A percentile compares a stretch with the other conserved stretches of the same genome.
phyloP scores from a whole-genome alignment of 2,329 filamentous ascomycete species.

The Scytalidium lignicola region DNA sequence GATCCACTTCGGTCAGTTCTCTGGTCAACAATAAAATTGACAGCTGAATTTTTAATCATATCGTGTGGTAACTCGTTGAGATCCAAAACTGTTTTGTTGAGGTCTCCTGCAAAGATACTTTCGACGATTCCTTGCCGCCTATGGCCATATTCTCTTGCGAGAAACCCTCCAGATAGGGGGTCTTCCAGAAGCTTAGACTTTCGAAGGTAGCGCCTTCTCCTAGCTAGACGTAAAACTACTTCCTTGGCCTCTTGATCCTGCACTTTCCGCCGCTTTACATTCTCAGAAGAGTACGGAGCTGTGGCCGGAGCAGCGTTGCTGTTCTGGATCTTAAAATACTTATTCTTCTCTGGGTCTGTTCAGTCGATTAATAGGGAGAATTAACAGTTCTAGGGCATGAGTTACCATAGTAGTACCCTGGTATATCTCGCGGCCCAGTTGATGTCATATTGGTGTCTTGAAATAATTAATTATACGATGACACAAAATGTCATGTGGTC shows the following conservation, averaged over 20 bases:
- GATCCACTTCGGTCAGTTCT: neutral
- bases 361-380: neutral
- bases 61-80: neutral
- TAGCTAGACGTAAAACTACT: slow-evolving; percentile 1
- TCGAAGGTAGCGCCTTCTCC: slow-evolving; percentile 15
- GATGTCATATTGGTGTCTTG: no score
- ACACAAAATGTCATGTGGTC: no score
- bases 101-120: neutral
- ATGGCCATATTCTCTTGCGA: slow-evolving; percentile 15
- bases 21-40: neutral
- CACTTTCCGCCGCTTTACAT: slow-evolving; percentile 50
- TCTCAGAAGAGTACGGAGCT: slow-evolving; percentile 51
- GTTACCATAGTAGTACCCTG: slow-evolving; percentile 51
- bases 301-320: slow-evolving; percentile 43
- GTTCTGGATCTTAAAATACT: slow-evolving; percentile 63
- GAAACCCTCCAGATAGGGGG: slow-evolving; percentile 15
- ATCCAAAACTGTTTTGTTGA: neutral
- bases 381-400: neutral
- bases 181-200: slow-evolving; percentile 12
- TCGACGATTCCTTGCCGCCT: slow-evolving; percentile 5
- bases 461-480: no score
- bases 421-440: slow-evolving; percentile 30
- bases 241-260: slow-evolving; percentile 30
- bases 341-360: slow-evolving; percentile 51
- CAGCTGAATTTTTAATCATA: neutral